Evolutionary conservation across 257 asterid species (phyloP).

Genomic region (Rehmannia glutinosa): DNA sequence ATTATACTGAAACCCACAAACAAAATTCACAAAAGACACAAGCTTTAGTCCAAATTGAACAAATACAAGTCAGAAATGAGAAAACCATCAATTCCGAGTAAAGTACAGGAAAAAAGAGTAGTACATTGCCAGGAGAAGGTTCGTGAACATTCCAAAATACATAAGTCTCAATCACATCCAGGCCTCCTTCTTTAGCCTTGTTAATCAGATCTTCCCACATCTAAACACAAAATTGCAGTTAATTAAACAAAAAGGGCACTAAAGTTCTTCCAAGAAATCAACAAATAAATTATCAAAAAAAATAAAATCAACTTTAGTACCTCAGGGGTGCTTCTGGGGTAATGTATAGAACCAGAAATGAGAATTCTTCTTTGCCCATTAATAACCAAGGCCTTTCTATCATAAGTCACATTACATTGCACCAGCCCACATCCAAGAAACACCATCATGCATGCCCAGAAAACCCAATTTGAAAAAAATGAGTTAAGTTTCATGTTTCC

Average conservation of each 20-base stretch:
- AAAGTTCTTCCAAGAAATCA: not conserved
- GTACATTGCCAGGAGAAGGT: constrained; percentile 75
- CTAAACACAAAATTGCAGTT: constrained; percentile 43
- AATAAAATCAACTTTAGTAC: constrained; percentile 22
- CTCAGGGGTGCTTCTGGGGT: constrained; percentile 96
- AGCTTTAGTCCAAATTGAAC: constrained; percentile 7
- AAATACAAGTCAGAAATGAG: constrained; percentile 4
- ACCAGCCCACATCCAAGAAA: constrained; percentile 47
- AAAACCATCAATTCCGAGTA: not conserved
- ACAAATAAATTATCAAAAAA: not conserved
- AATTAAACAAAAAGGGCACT: not conserved
- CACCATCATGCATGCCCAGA: constrained; percentile 39
- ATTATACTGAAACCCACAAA: constrained; percentile 53
- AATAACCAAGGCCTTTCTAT: constrained; percentile 60
- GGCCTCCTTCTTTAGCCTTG: constrained; percentile 89
- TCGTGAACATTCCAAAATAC: constrained; percentile 94
- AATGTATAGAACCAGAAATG: constrained; percentile 89
- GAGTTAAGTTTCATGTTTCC: constrained; percentile 32
- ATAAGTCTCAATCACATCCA: constrained; percentile 82
- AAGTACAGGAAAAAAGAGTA: constrained; percentile 17
- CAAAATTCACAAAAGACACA: not conserved
- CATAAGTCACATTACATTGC: constrained; percentile 67
- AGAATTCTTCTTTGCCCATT: constrained; percentile 75
- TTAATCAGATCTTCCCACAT: constrained; percentile 89
- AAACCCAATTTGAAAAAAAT: constrained; percentile 36